Evolutionary conservation across 2,329 filamentous ascomycete species (phyloP).

Genomic region (Colletotrichum cuscutae): DNA sequence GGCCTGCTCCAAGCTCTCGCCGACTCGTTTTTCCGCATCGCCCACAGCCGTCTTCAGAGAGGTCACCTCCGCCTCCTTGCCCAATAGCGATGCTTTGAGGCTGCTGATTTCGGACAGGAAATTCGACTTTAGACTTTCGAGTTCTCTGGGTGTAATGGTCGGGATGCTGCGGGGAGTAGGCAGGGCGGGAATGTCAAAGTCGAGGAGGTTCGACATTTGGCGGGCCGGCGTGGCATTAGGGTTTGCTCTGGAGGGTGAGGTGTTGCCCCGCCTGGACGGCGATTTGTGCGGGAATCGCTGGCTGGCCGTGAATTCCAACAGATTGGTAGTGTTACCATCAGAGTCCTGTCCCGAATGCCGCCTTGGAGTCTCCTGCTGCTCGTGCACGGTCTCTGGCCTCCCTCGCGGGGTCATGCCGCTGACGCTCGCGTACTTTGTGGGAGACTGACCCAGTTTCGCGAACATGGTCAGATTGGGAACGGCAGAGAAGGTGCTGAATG

Average conservation of each 20-base stretch:
- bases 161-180: constrained; percentile 93
- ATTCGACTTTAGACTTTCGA: constrained; percentile 90
- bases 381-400: constrained; percentile 47
- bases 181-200: constrained; percentile 93
- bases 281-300: constrained; percentile 60
- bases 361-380: constrained; percentile 45
- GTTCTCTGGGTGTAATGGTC: constrained; percentile 88
- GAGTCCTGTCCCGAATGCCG: constrained; percentile 55
- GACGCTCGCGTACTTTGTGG: constrained; percentile 60
- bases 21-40: constrained; percentile 92
- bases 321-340: constrained; percentile 73
- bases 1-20: constrained; percentile 84
- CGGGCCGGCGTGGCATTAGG: constrained; percentile 59
- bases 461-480: constrained; percentile 89
- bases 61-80: constrained; percentile 90
- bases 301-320: constrained; percentile 91
- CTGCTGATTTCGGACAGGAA: constrained; percentile 94
- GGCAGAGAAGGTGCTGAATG: constrained; percentile 89
- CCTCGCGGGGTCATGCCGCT: constrained; percentile 52
- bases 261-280: constrained; percentile 51
- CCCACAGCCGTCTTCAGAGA: constrained; percentile 88
- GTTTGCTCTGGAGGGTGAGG: constrained; percentile 33
- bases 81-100: constrained; percentile 90
- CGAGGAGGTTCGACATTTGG: constrained; percentile 76
- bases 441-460: constrained; percentile 76